Evolutionary conservation across 2,329 filamentous ascomycete genomes (phyloP), one percentile per base, ranked within the genome.

Genomic region (Saccharata proteae): DNA sequence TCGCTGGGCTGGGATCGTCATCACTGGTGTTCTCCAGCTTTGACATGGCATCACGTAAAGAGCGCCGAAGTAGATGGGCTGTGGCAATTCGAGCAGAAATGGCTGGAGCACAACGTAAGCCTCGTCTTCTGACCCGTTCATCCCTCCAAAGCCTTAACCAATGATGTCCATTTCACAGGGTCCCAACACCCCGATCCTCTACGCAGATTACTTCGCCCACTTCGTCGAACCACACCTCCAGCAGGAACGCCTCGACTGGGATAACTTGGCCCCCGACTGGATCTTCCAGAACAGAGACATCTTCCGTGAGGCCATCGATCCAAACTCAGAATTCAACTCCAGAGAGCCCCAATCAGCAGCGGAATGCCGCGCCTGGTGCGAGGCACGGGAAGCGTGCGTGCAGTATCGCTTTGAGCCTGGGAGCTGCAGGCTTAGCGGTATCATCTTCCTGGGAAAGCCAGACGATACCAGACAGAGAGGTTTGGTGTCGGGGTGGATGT

Each of bases 1-100:
- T 55, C 52, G 0, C 45, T 64, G 16, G 51, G 58, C 22, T 64
- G 51, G 47, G 50, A 46, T 1, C 29, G 45, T 8, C 46, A 43
- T 20, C 47, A 59, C 12, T 65, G 61, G 60, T 65, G 62, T 37
- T 37, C 41, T 1, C 57, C 60, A 4, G 53, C 53, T 8, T 41
- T 64, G 4, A 54, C 51, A 3, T 58, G 52, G 54, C 48, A 57
- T 22, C 43, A 49, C 16, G 40, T 54, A 33, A 34, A 37, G 3
- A 21, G 35, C 3, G 39, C 39, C 2, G 42, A 48, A 5, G 42
- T 53, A 10, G 42, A 45, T 7, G 34, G 29, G 29, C 39, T 53
- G 16, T 56, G 52, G 52, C 36, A 45, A 4, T 33, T 43, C 8
- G 48, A 58, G 24, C 41, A 42, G 26, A 44, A 44, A 2, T 59